Conservation (phyloP, 2,329 filamentous ascomycete species). For the Shiraia bambusicola region DNA sequence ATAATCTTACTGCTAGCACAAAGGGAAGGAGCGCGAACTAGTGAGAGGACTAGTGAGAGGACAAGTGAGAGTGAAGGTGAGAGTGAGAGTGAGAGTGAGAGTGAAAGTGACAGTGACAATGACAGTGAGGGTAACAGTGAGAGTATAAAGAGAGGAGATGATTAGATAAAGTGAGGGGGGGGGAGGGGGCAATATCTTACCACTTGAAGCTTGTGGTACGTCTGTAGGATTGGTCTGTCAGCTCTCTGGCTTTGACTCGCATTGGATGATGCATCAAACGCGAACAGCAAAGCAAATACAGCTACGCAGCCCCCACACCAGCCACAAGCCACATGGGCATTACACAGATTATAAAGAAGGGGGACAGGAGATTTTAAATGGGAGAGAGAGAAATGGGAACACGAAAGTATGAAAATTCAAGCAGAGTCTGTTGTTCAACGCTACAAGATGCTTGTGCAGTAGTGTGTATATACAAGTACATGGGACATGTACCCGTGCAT, state of each 20-base stretch:
- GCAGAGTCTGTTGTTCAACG: too few relatives aligned
- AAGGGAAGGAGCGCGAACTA: conserved; percentile 9
- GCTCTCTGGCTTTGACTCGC: conserved; percentile 28
- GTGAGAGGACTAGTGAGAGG: conserved; percentile 9
- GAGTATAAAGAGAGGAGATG: too few relatives aligned
- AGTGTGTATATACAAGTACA: too few relatives aligned
- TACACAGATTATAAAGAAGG: too few relatives aligned
- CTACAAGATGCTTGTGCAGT: too few relatives aligned
- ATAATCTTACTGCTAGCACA: conserved; percentile 13
- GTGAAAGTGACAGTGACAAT: conserved; percentile 9
- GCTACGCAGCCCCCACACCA: too few relatives aligned
- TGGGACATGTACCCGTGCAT: neutral
- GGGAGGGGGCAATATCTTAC: too few relatives aligned
- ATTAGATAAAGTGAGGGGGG: conserved; percentile 10
- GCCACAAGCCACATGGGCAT: too few relatives aligned
- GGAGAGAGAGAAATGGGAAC: too few relatives aligned
- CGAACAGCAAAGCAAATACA: conserved; percentile 1
- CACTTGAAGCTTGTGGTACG: conserved; percentile 73
- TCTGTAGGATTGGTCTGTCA: conserved; percentile 48
- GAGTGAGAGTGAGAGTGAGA: conserved; percentile 15
- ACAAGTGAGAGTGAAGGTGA: conserved; percentile 21
- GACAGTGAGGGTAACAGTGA: conserved; percentile 22
- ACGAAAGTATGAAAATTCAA: too few relatives aligned
- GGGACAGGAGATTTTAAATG: too few relatives aligned
- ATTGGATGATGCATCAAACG: conserved; percentile 9